Base-by-base conservation (phyloP, 352 stramenopile species). In the Phytophthora idaei region DNA sequence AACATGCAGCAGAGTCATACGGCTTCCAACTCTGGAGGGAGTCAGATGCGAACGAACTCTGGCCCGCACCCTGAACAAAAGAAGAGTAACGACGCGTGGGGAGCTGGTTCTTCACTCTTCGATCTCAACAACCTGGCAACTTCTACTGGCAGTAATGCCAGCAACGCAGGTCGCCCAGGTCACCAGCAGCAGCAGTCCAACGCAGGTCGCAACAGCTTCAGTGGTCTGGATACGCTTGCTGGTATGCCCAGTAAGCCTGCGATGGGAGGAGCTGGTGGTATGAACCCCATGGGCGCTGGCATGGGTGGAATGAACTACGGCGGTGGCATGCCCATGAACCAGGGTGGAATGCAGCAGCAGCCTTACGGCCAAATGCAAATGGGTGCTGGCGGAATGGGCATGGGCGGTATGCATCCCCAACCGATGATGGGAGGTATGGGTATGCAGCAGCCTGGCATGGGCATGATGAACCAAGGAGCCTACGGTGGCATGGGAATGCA, bases 1-100 rank as follows among this genome's bases (percentile, higher is more conserved):
- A 63, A 71, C 12, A 77, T 84, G 71, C 67, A 76, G 49, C 67
- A 76, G 49, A 67, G 67, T 50, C 75, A 73, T n/a, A 82, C 73
- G 8, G 59, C 64, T 15, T 88, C 79, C 5, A 89, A 88, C 62
- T 36, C 80, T 29, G 60, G 68, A n/a, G 61, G 69, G 27, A 64
- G 28, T 31, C 69, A 73, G 37, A 54, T 64, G 21, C 71, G 62
- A 61, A 74, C 68, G 28, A 80, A 66, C 37, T 69, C 66, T n/a
- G 67, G 55, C 25, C 52, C 71, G 9, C 69, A 69, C 28, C 58
- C 57, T n/a, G 67, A 71, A 48, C 74, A 90, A n/a, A 81, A 76
- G 42, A 78, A 83, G 61, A 80, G 78, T 31, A 91, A 85, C 51
- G 86, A 94, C 48, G 86, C 86, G 4, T 94, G 86, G 86, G 86